These are phyloP conservation scores for Chloromonas sp. DNA, from an alignment of 163 green algal species.

Conservation along the genomic window DNA sequence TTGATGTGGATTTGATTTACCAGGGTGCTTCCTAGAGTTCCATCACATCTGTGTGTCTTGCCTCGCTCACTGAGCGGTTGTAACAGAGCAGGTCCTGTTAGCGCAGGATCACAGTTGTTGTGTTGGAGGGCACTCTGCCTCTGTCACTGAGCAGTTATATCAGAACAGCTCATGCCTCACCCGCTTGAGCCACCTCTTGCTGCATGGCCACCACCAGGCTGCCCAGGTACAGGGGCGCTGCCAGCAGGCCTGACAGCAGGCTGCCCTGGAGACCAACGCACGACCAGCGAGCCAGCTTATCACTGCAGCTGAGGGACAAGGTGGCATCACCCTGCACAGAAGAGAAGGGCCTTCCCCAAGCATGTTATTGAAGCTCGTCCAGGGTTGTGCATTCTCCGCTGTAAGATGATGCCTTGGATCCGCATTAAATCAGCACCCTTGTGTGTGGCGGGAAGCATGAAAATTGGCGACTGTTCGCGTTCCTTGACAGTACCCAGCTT, in stretches of 20 bases:
- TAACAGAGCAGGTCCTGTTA: no score
- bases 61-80: no score
- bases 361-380: neutral
- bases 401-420: no score
- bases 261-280: constrained; percentile 65
- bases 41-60: no score
- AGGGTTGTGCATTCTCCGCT: no score
- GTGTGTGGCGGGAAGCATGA: neutral
- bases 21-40: no score
- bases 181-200: constrained; percentile 10
- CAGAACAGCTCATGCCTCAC: neutral
- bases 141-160: neutral
- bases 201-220: constrained; percentile 30
- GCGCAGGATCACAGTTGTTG: no score
- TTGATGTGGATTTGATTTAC: no score
- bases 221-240: constrained; percentile 45
- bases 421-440: no score
- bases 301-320: constrained; percentile 80
- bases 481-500: neutral
- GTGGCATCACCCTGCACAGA: constrained; percentile 55
- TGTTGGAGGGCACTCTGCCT: no score
- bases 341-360: neutral
- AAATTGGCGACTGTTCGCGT: neutral
- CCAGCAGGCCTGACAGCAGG: constrained; percentile 52
- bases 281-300: constrained; percentile 80